Evolutionary conservation across 2,329 filamentous ascomycete species (phyloP), one percentile per base, ranked within the genome.

Genomic region (Neobulgaria alba): DNA sequence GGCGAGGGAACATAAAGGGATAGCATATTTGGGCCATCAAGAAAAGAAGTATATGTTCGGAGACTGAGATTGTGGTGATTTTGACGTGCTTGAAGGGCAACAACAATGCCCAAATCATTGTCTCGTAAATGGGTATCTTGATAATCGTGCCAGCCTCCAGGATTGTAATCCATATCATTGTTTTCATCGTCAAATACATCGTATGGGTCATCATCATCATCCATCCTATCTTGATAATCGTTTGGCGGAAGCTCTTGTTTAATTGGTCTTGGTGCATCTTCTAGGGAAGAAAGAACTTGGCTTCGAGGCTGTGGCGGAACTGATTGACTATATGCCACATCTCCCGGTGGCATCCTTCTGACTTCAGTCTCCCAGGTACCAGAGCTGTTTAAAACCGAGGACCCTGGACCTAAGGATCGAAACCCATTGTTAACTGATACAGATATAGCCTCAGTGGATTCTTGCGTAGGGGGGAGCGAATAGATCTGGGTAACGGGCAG

Each of bases 1-100:
- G 77, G 72, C 1, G 77, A 76, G 4, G 82, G 81, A 30, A 72
- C 69, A 52, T 89, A 88, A 2, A 73, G 77, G 10, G 77, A 71
- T 33, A 88, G 67, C 21, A 71, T 66, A 40, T 71, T 64, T 26
- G 68, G 67, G 3, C 52, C 43, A 35, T 57, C 50, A 10, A 60
- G 55, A 36, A 69, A 68, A 5, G 65, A 67, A 3, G 63, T 67
- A 47, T 69, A 69, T 3, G 66, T 69, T 33, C 69, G 63, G 23
- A 66, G 56, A 39, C 59, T 58, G 9, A 59, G 54, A 36, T 63
- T 52, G 12, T 57, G 49, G 8, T 39, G 42, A 33, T 57, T 46
- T 39, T 57, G 55, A 10, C 48, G 42, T 20, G 51, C 54, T 40
- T 59, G 54, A 10, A 55, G 45, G 12, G 56, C 54, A 15, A 57